Evolutionary conservation across 306 rosid genomes (phyloP).

Genomic region (Fragaria nilgerrensis): DNA sequence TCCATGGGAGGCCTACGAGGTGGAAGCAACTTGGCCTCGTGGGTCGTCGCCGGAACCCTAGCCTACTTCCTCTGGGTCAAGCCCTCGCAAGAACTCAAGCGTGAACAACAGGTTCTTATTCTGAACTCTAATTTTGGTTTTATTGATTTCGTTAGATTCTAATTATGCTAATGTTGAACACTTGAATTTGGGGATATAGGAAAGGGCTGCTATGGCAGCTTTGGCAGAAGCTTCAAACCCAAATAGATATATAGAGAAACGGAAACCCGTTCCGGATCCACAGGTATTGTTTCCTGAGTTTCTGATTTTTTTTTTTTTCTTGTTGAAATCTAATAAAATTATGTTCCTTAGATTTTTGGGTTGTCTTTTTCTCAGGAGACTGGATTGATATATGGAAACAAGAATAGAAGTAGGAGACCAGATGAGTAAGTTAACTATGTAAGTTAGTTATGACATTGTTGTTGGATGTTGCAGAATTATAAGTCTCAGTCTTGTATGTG

Average conservation of each 20-base stretch:
- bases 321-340: not conserved
- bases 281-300: slow-evolving; percentile 40
- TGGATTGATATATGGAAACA: slow-evolving; percentile 79
- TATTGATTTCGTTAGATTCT: not conserved
- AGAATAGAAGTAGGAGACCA: slow-evolving; percentile 35
- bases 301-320: not conserved
- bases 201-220: slow-evolving; percentile 67
- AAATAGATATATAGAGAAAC: slow-evolving; percentile 63
- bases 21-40: slow-evolving; percentile 73
- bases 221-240: slow-evolving; percentile 59
- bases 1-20: slow-evolving; percentile 85
- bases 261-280: slow-evolving; percentile 86
- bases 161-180: not conserved
- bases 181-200: slow-evolving; percentile 30
- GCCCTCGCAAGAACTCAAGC: slow-evolving; percentile 82
- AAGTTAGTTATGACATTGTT: not conserved
- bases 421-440: slow-evolving; percentile 29
- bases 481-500: not conserved
- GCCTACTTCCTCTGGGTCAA: slow-evolving; percentile 95
- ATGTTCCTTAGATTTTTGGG: not conserved
- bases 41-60: slow-evolving; percentile 92
- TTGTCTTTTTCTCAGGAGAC: slow-evolving; percentile 43
- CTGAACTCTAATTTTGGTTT: not conserved
- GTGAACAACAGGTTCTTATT: slow-evolving; percentile 56
- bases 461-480: not conserved